Conservation (phyloP, 1,139 yeast genomes). For the Candida frijolesensis region DNA sequence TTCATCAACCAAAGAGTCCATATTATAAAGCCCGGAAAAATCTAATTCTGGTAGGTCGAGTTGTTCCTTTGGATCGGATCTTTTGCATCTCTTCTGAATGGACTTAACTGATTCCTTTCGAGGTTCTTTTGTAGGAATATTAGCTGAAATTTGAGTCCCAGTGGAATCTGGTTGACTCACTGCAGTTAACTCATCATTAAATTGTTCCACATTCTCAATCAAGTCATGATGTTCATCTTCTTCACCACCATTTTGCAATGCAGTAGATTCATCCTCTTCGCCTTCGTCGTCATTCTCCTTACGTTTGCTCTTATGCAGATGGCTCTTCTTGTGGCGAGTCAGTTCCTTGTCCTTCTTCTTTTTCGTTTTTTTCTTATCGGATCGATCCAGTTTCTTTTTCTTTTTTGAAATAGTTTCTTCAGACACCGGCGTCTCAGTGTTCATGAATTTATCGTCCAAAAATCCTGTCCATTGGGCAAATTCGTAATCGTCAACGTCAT, state of each 20-base stretch:
- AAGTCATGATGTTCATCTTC: conserved; percentile 65
- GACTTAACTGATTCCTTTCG: not conserved
- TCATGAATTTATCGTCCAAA: conserved; percentile 35
- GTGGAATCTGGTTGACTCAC: not conserved
- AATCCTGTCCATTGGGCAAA: conserved; percentile 59
- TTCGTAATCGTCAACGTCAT: conserved; percentile 32
- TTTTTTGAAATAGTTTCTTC: not conserved
- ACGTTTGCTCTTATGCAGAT: not conserved
- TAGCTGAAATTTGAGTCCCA: not conserved
- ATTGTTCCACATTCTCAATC: conserved; percentile 30
- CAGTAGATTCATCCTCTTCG: conserved; percentile 28
- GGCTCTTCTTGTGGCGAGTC: not conserved
- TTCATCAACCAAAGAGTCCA: conserved; percentile 40
- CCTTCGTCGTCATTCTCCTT: not conserved
- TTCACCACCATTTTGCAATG: conserved; percentile 62
- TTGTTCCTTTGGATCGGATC: conserved; percentile 5
- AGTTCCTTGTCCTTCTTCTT: not conserved
- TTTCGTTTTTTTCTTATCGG: conserved; percentile 4
- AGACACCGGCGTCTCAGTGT: not conserved
- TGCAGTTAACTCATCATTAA: conserved; percentile 60
- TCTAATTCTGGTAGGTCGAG: conserved; percentile 9
- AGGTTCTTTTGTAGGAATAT: not conserved
- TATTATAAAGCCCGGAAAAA: conserved; percentile 30
- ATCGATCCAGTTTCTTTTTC: conserved; percentile 2
- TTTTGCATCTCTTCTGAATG: not conserved